Conservation (phyloP, 1,139 yeast genomes). For the Schwanniomyces etchellsii region DNA sequence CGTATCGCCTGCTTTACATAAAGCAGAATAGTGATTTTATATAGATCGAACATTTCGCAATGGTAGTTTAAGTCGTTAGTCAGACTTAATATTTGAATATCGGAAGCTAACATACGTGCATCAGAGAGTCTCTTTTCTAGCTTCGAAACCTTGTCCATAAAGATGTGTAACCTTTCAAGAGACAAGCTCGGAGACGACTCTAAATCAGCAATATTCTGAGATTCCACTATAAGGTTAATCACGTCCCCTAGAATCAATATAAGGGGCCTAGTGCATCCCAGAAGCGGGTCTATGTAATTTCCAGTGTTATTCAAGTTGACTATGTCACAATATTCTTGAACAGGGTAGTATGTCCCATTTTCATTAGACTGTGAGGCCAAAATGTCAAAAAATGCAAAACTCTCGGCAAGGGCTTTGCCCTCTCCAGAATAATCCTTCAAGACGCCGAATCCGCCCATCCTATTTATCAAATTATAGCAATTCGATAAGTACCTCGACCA, state of each 20-base stretch:
- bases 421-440: constrained; percentile 19
- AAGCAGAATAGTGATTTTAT: too few relatives aligned
- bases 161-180: too few relatives aligned
- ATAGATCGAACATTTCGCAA: too few relatives aligned
- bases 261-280: constrained; percentile 15
- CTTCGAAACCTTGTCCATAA: too few relatives aligned
- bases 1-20: too few relatives aligned
- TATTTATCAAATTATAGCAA: constrained; percentile 15
- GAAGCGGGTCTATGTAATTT: constrained; percentile 11
- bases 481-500: constrained; percentile 33
- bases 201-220: too few relatives aligned
- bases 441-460: constrained; percentile 28
- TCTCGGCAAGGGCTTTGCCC: constrained; percentile 36
- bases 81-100: too few relatives aligned
- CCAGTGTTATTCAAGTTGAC: constrained; percentile 2
- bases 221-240: too few relatives aligned
- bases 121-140: too few relatives aligned
- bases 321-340: constrained; percentile 1
- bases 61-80: too few relatives aligned
- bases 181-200: too few relatives aligned
- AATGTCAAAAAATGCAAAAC: constrained; percentile 42
- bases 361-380: constrained; percentile 10
- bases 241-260: constrained; percentile 12
- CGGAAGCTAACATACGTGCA: too few relatives aligned
- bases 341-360: constrained; percentile 3